A percentile compares a stretch with the other conserved stretches of the same genome.
Conservation (phyloP, 2,329 filamentous ascomycete genomes). For the Aspergillus hiratsukae region DNA sequence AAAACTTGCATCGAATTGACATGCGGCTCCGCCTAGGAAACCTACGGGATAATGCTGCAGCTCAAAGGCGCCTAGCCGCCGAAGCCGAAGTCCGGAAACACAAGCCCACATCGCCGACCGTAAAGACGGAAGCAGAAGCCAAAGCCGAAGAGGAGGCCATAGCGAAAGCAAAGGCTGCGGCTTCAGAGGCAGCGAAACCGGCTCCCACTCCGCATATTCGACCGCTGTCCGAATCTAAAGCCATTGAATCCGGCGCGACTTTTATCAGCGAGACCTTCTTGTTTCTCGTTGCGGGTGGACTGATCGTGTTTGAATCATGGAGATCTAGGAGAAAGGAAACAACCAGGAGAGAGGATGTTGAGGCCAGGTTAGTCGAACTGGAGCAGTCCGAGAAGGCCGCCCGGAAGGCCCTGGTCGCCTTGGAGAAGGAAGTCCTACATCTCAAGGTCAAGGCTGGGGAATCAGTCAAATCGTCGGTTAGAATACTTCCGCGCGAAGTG, state of each 20-base stretch:
- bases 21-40: slow-evolving; percentile 65
- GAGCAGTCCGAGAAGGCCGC: slow-evolving; percentile 47
- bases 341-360: slow-evolving; percentile 56
- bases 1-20: slow-evolving; percentile 60
- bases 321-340: slow-evolving; percentile 58
- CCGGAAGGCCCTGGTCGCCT: slow-evolving; percentile 37
- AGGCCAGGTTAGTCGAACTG: slow-evolving; percentile 55
- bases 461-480: slow-evolving; percentile 21
- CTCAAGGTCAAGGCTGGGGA: slow-evolving; percentile 37
- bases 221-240: slow-evolving; percentile 62
- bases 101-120: slow-evolving; percentile 51
- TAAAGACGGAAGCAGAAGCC: slow-evolving; percentile 58
- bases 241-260: slow-evolving; percentile 65
- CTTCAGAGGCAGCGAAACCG: slow-evolving; percentile 45
- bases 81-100: slow-evolving; percentile 53
- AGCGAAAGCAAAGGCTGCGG: slow-evolving; percentile 39
- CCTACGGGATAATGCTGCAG: slow-evolving; percentile 56
- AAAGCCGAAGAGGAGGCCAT: slow-evolving; percentile 52
- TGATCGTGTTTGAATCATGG: slow-evolving; percentile 61
- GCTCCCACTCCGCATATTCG: slow-evolving; percentile 53
- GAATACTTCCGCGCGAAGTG: slow-evolving; percentile 39
- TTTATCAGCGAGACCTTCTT: slow-evolving; percentile 66
- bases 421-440: slow-evolving; percentile 45
- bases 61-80: slow-evolving; percentile 45
- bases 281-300: slow-evolving; percentile 58